Conservation (phyloP, 169 alveolate genomes). For the Plasmodium vinckei region DNA sequence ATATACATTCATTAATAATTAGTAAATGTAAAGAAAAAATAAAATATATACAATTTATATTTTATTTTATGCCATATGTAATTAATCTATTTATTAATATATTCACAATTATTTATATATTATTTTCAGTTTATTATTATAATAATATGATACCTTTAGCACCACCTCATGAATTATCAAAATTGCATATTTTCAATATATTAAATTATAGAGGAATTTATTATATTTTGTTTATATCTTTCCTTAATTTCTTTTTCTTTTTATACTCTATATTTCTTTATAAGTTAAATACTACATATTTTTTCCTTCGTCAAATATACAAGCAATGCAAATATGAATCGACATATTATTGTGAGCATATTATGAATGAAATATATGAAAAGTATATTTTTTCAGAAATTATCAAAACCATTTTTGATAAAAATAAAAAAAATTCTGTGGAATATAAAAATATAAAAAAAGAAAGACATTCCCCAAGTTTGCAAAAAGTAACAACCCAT, state of each 20-base stretch:
- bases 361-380: slow-evolving; percentile 72
- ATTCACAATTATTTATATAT: slow-evolving; percentile 32
- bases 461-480: not conserved
- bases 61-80: slow-evolving; percentile 49
- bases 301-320: slow-evolving; percentile 66
- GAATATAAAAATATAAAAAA: not conserved
- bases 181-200: slow-evolving; percentile 33
- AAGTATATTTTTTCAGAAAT: slow-evolving; percentile 44
- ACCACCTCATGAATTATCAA: slow-evolving; percentile 59
- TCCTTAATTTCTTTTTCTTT: slow-evolving; percentile 45
- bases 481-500: too few relatives aligned
- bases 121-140: slow-evolving; percentile 66
- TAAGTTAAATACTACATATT: slow-evolving; percentile 43
- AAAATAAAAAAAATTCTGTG: slow-evolving; percentile 5
- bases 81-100: slow-evolving; percentile 63
- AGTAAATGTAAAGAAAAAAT: slow-evolving; percentile 48
- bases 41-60: slow-evolving; percentile 48
- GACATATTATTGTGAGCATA: slow-evolving; percentile 60
- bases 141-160: slow-evolving; percentile 68
- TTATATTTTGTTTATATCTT: slow-evolving; percentile 52
- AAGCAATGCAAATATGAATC: slow-evolving; percentile 65
- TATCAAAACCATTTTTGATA: slow-evolving; percentile 5
- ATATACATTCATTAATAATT: slow-evolving; percentile 65
- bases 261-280: slow-evolving; percentile 33
- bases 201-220: slow-evolving; percentile 62